Conservation (phyloP, 164 flowering plant genomes). For the Vitis riparia region DNA sequence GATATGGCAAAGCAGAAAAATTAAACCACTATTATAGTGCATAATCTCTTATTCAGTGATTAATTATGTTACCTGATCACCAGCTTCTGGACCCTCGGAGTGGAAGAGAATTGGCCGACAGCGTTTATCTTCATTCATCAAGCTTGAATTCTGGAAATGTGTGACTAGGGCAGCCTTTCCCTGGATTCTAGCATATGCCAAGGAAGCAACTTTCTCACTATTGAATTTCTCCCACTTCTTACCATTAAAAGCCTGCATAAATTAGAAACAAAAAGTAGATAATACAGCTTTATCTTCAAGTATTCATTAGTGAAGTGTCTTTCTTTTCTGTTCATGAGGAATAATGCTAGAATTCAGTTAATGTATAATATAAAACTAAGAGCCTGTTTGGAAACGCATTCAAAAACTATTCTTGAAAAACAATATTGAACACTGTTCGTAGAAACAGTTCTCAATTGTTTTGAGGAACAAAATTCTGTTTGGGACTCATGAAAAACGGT, state of each 20-base stretch:
- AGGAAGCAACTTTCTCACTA: slow-evolving; percentile 94
- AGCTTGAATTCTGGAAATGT: slow-evolving; percentile 94
- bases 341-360: background rate
- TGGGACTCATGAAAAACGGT: no score
- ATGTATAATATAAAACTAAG: no score
- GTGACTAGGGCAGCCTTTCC: slow-evolving; percentile 87
- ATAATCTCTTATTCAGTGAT: background rate
- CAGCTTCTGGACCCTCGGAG: slow-evolving; percentile 58
- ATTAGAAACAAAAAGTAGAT: background rate
- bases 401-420: no score
- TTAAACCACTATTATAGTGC: no score
- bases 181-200: slow-evolving; percentile 98
- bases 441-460: no score
- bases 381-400: no score
- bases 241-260: slow-evolving; percentile 83
- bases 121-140: slow-evolving; percentile 99
- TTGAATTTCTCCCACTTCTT: slow-evolving; percentile 99
- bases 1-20: background rate
- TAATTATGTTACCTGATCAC: slow-evolving; percentile 58
- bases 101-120: slow-evolving; percentile 94
- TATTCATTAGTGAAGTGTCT: background rate
- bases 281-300: no score
- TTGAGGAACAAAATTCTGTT: no score
- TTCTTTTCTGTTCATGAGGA: background rate
- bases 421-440: no score